Base-by-base conservation (phyloP, 768 basidiomycete genomes). In the Clathrus columnatus region DNA sequence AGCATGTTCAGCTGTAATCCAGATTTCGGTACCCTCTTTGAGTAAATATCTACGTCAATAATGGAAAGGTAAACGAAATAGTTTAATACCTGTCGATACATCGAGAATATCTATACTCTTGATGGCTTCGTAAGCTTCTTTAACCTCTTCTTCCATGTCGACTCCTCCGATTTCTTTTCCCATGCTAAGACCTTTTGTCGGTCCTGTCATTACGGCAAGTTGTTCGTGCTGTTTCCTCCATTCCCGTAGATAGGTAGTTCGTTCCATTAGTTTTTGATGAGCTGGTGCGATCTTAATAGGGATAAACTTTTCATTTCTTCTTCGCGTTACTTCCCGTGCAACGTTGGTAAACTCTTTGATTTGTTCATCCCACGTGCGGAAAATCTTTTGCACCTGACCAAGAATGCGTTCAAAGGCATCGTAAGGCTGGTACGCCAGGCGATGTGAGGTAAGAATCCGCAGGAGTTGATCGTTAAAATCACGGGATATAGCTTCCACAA, bases 141-240 rank as follows among this genome's bases (percentile, higher is more conserved):
- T 86, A 43, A 97, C 93, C 68, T 97, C 95, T 63, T 92, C 92
- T 66, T 94, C 93, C 94, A 97, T 96, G 64, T 97, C 92, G 79
- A 97, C 86, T 2, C 91, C 92, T 1, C 87, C 85, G 16, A 88
- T 81, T 58, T 91, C 85, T 63, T 83, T 78, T 3, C 86, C 83
- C 6, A 82, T 76, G 32, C 83, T 75, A 17, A 94, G 70, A 2
- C 91, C 93, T 64, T 88, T 90, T 32, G 91, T 92, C 23, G 93
- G 94, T 1, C 87, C 89, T 0, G 95, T 97, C 93, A 98, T 98
- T 42, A 94, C 87, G 5, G 91, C 89, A 21, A 99, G 74, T 72
- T 99, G 95, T 66, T 98, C 91, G 64, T 99, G 96, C 67, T 96
- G 93, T 67, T 96, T 92, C 64, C 94, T 75, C 86, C 95, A 98